Evolutionary conservation across 495 filamentous ascomycete genomes (phyloP).

Genomic region (Penicilliopsis zonata): DNA sequence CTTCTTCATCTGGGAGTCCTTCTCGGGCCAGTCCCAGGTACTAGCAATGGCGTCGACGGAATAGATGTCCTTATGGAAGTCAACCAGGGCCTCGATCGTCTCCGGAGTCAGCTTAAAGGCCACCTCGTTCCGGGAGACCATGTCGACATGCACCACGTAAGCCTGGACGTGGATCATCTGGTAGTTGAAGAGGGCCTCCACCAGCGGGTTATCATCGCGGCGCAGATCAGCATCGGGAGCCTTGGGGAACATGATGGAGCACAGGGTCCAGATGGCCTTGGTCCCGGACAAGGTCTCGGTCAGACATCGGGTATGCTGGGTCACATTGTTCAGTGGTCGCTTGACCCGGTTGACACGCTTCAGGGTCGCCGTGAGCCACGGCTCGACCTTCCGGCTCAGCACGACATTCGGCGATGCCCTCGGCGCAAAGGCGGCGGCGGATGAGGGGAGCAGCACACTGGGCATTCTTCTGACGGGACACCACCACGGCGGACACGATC

Average conservation of each 20-base stretch:
- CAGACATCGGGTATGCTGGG: slow-evolving; percentile 91
- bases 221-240: slow-evolving; percentile 78
- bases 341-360: slow-evolving; percentile 98
- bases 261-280: slow-evolving; percentile 91
- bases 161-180: slow-evolving; percentile 92
- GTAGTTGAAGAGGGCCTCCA: slow-evolving; percentile 89
- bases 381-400: slow-evolving; percentile 85
- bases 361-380: slow-evolving; percentile 92
- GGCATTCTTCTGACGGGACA: slow-evolving; percentile 71
- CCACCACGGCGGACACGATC: slow-evolving; percentile 16
- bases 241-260: slow-evolving; percentile 87
- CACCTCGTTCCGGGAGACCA: slow-evolving; percentile 95
- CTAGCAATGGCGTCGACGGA: slow-evolving; percentile 79
- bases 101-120: slow-evolving; percentile 98
- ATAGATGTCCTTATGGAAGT: slow-evolving; percentile 96
- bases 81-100: slow-evolving; percentile 87
- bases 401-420: slow-evolving; percentile 93
- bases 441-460: slow-evolving; percentile 82
- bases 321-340: slow-evolving; percentile 93
- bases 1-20: slow-evolving; percentile 92
- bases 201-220: slow-evolving; percentile 74
- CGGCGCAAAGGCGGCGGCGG: slow-evolving; percentile 92
- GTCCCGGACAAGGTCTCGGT: slow-evolving; percentile 88
- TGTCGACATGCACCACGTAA: slow-evolving; percentile 98
- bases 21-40: slow-evolving; percentile 95